Evolutionary conservation across 2,329 filamentous ascomycete genomes (phyloP).

Genomic region (Blastomyces silverae): DNA sequence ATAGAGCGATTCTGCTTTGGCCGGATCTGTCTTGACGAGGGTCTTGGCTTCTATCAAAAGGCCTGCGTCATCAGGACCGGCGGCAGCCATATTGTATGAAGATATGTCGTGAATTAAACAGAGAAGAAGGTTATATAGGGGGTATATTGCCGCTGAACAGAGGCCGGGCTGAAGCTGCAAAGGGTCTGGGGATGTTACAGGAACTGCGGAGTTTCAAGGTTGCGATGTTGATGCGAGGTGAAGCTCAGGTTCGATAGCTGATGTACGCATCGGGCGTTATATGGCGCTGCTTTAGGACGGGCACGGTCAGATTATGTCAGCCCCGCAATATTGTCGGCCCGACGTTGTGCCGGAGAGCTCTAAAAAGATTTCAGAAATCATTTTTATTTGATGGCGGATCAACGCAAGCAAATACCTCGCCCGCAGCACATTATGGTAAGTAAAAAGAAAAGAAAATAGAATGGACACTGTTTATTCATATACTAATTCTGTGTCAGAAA

Average conservation of each 20-base stretch:
- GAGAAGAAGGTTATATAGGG: slow-evolving; percentile 8
- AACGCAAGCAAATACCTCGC: slow-evolving; percentile 14
- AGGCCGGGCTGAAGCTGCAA: neutral
- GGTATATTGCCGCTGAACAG: neutral
- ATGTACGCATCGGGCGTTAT: slow-evolving; percentile 3
- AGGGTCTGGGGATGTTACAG: neutral
- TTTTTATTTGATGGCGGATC: neutral
- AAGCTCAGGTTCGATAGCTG: neutral
- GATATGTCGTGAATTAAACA: slow-evolving; percentile 6
- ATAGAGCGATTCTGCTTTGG: slow-evolving; percentile 80
- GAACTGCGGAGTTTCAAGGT: neutral
- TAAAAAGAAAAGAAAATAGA: neutral
- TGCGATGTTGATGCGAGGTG: neutral
- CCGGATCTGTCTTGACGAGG: slow-evolving; percentile 69
- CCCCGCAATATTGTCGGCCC: neutral
- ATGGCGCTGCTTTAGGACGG: neutral
- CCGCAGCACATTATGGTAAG: slow-evolving; percentile 20
- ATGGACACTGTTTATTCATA: neutral
- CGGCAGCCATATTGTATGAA: slow-evolving; percentile 42
- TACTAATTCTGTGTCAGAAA: slow-evolving; percentile 36
- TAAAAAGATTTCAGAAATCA: slow-evolving; percentile 7
- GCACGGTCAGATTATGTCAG: neutral
- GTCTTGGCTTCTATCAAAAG: slow-evolving; percentile 85
- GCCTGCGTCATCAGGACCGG: slow-evolving; percentile 48
- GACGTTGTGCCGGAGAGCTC: slow-evolving; percentile 5